These are phyloP conservation scores for Moesziomyces aphidis DNA, from an alignment of 1,284 basidiomycete species.

Conservation along the genomic window DNA sequence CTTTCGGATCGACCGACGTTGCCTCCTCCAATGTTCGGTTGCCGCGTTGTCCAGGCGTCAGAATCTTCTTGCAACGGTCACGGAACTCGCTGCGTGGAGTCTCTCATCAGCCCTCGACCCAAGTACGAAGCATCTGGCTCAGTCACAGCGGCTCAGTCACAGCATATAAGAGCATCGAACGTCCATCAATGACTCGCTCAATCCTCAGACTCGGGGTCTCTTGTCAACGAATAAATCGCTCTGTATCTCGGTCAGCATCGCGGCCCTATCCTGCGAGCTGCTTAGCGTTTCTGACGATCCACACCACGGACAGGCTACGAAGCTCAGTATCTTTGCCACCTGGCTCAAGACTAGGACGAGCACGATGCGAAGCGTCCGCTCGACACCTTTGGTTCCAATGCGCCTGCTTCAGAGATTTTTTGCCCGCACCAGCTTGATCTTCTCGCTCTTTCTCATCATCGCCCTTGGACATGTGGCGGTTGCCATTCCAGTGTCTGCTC, in stretches of 20 bases:
- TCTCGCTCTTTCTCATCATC: slow-evolving; percentile 6
- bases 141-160: too few species aligned
- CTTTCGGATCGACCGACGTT: neutral
- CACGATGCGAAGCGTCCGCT: neutral
- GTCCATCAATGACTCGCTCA: too few species aligned
- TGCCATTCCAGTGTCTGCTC: slow-evolving; percentile 8
- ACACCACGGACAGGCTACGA: neutral
- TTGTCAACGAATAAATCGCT: too few species aligned
- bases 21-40: neutral
- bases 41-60: neutral
- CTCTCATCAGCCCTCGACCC: too few species aligned
- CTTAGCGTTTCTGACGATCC: neutral
- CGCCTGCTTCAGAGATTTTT: neutral
- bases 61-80: neutral
- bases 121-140: too few species aligned
- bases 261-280: too few species aligned
- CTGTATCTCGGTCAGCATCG: too few species aligned
- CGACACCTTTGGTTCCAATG: neutral
- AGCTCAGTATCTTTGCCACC: neutral
- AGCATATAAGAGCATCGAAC: too few species aligned
- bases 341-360: too few species aligned
- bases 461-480: slow-evolving; percentile 1
- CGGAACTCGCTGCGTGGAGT: too few species aligned
- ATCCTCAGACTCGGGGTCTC: too few species aligned
- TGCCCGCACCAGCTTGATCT: neutral